Evolutionary conservation across 2,329 filamentous ascomycete genomes (phyloP).

Genomic region (Pyricularia grisea): DNA sequence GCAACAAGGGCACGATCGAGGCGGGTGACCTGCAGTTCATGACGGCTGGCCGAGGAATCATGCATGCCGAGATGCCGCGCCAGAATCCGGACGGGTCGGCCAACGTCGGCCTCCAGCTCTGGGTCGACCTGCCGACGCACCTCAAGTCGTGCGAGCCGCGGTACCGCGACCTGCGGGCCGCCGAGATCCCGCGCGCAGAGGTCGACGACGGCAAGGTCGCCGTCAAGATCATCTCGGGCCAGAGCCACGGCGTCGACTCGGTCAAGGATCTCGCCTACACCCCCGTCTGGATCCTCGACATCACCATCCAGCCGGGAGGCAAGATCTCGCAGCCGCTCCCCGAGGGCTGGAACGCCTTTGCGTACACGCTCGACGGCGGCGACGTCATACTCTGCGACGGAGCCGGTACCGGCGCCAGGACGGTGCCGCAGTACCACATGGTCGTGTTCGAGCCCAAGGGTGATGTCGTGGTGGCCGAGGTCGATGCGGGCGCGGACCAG

Average conservation of each 20-base stretch:
- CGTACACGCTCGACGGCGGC: constrained; percentile 68
- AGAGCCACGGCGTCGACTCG: constrained; percentile 74
- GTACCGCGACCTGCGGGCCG: constrained; percentile 74
- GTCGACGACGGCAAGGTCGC: constrained; percentile 64
- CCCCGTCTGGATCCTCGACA: constrained; percentile 90
- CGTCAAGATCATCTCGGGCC: constrained; percentile 86
- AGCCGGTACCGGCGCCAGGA: constrained; percentile 33
- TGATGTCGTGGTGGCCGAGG: constrained; percentile 63
- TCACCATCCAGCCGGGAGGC: constrained; percentile 72
- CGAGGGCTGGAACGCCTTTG: constrained; percentile 79
- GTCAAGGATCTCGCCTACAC: constrained; percentile 86
- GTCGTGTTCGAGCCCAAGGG: constrained; percentile 78
- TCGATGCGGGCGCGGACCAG: constrained; percentile 54
- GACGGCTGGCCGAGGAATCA: constrained; percentile 85
- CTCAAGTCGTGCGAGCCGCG: constrained; percentile 86
- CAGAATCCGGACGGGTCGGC: constrained; percentile 65
- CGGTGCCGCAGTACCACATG: constrained; percentile 69
- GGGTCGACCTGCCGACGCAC: constrained; percentile 79
- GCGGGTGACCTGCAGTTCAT: constrained; percentile 95
- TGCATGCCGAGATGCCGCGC: constrained; percentile 92
- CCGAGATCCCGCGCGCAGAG: constrained; percentile 69
- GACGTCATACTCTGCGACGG: constrained; percentile 53
- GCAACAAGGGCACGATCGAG: constrained; percentile 73
- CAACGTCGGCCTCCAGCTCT: constrained; percentile 86
- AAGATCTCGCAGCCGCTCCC: constrained; percentile 68